Conservation (phyloP, 1,284 basidiomycete genomes). For the Calocybe gambosa region DNA sequence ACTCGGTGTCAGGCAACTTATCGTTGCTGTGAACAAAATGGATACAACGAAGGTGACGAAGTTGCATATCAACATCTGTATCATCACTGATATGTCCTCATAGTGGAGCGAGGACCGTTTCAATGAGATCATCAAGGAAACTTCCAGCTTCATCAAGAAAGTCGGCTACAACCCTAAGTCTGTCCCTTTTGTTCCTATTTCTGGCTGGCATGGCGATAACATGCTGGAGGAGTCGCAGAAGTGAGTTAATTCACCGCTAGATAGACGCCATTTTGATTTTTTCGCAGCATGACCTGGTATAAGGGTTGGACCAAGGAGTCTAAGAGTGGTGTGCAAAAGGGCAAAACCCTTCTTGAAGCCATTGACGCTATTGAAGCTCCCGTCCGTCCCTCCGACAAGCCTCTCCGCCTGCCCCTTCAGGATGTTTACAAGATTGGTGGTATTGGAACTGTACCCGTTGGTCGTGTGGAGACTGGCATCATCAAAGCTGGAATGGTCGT, state of each 20-base stretch:
- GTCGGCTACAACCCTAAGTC: conserved; percentile 99
- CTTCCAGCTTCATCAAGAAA: conserved; percentile 99
- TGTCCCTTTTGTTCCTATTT: conserved; percentile 99
- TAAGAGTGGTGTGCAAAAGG: conserved; percentile 90
- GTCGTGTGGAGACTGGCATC: conserved; percentile 99
- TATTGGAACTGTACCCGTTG: conserved; percentile 99
- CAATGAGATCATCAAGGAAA: conserved; percentile 99
- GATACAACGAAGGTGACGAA: conserved; percentile 84
- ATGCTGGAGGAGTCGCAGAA: conserved; percentile 98
- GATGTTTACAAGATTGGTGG: conserved; percentile 99
- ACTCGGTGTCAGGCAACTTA: conserved; percentile 99
- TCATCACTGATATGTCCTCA: conserved; percentile 12
- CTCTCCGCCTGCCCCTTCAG: conserved; percentile 99
- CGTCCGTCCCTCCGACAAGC: conserved; percentile 95
- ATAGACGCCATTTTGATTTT: conserved; percentile 13
- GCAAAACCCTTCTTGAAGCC: conserved; percentile 99
- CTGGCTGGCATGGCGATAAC: conserved; percentile 99
- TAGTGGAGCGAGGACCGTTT: conserved; percentile 99
- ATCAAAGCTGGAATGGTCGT: conserved; percentile 99
- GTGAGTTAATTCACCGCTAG: conserved; percentile 38
- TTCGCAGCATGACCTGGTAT: conserved; percentile 92
- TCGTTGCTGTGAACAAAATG: conserved; percentile 99
- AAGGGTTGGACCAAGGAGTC: conserved; percentile 98
- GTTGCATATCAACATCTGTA: conserved; percentile 9
- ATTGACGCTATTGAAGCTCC: conserved; percentile 99